Percentiles rank a stretch among this genome's conserved stretches.
Evolutionary conservation across 768 basidiomycete genomes (phyloP).

Genomic region (Pisolithus albus): DNA sequence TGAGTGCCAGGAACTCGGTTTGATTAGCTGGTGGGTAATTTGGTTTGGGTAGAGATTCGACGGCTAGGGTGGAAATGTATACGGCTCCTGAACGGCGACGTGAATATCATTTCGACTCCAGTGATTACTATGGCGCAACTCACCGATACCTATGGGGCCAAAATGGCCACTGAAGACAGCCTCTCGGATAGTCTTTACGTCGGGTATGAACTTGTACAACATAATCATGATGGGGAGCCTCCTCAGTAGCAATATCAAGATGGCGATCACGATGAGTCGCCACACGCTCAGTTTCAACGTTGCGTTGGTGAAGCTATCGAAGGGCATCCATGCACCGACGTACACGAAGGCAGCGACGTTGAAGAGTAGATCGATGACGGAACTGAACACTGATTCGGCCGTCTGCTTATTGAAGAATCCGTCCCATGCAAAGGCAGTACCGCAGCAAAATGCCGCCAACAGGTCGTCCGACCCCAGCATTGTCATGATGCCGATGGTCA

Average conservation of each 20-base stretch:
- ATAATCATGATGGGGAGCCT: slow-evolving; percentile 80
- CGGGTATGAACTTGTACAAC: slow-evolving; percentile 89
- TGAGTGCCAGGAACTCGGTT: slow-evolving; percentile 56
- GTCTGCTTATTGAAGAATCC: slow-evolving; percentile 91
- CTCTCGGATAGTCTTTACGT: slow-evolving; percentile 90
- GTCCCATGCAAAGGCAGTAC: slow-evolving; percentile 95
- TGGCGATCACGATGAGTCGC: slow-evolving; percentile 77
- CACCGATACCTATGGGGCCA: slow-evolving; percentile 78
- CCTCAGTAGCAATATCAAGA: slow-evolving; percentile 75
- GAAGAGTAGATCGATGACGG: slow-evolving; percentile 93
- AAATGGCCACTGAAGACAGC: slow-evolving; percentile 95
- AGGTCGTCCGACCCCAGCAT: slow-evolving; percentile 91
- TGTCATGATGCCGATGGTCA: slow-evolving; percentile 78
- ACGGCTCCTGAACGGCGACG: slow-evolving; percentile 54
- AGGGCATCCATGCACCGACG: slow-evolving; percentile 97
- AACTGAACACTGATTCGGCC: slow-evolving; percentile 91
- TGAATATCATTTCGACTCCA: slow-evolving; percentile 2
- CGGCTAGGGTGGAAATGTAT: slow-evolving; percentile 86
- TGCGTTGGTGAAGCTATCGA: slow-evolving; percentile 64
- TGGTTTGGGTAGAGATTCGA: slow-evolving; percentile 46
- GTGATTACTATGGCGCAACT: slow-evolving; percentile 10
- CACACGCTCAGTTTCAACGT: slow-evolving; percentile 69
- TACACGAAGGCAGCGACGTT: slow-evolving; percentile 94
- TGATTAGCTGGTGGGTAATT: slow-evolving; percentile 45
- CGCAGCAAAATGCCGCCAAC: slow-evolving; percentile 90